Conservation (phyloP, 225 moss, liverwort and hornwort species). For the Pseudisothecium myosuroides region DNA sequence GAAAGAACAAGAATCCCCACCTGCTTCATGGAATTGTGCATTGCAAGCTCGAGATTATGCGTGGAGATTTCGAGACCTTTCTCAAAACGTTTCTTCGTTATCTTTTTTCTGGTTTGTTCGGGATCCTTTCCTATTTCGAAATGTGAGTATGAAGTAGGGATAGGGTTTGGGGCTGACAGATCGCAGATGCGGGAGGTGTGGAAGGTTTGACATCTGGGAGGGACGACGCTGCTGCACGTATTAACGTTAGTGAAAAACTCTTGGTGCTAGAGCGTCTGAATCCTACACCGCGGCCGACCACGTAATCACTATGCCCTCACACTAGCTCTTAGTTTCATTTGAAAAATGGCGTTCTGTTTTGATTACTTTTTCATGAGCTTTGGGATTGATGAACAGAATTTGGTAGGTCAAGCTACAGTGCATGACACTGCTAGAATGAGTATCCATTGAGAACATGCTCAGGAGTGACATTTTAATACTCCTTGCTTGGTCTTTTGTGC, state of each 20-base stretch:
- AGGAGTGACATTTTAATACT: background rate
- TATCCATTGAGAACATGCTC: background rate
- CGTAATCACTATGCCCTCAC: constrained; percentile 5
- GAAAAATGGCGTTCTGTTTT: background rate
- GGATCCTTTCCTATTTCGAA: background rate
- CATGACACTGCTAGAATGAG: background rate
- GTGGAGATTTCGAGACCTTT: background rate
- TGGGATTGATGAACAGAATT: background rate
- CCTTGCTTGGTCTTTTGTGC: background rate
- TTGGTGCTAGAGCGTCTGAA: constrained; percentile 41
- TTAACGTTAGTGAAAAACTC: constrained; percentile 36
- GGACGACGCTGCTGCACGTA: constrained; percentile 28
- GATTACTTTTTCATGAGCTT: background rate
- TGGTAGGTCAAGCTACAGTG: background rate
- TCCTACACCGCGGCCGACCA: constrained; percentile 50
- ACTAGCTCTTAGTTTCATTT: background rate
- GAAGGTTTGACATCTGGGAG: constrained; percentile 39
- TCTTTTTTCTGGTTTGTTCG: background rate
- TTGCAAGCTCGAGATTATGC: background rate
- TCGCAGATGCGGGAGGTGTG: constrained; percentile 79
- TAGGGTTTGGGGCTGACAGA: constrained; percentile 37
- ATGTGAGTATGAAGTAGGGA: background rate
- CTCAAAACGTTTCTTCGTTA: background rate
- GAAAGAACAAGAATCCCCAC: background rate
- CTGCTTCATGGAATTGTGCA: background rate